Conservation (phyloP, 495 filamentous ascomycete genomes). For the Penicillium arizonense region DNA sequence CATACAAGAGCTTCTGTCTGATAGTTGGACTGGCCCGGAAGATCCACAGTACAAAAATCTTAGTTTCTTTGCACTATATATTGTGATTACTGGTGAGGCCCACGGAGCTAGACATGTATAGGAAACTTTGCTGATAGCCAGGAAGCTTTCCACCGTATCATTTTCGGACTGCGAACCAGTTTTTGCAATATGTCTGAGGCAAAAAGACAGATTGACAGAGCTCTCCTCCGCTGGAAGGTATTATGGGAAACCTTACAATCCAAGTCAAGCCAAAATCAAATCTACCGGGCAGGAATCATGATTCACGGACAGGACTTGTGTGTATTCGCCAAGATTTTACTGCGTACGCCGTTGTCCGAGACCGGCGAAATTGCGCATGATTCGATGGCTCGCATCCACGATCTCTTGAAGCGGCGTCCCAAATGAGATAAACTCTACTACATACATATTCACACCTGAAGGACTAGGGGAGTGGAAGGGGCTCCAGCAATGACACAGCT, state of each 20-base stretch:
- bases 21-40: constrained; percentile 4
- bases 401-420: constrained; percentile 5
- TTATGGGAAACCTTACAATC: constrained; percentile 10
- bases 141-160: constrained; percentile 13
- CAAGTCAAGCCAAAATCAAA: constrained; percentile 5
- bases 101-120: too few relatives aligned
- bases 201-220: constrained; percentile 7
- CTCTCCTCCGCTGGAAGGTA: constrained; percentile 9
- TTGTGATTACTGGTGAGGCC: constrained; percentile 10
- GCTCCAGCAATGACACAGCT: too few relatives aligned
- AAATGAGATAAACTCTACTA: neutral
- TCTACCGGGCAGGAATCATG: constrained; percentile 16
- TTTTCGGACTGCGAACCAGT: constrained; percentile 6
- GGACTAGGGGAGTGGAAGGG: too few relatives aligned
- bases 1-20: constrained; percentile 7
- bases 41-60: constrained; percentile 5
- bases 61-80: constrained; percentile 12
- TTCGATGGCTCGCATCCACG: constrained; percentile 13
- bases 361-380: constrained; percentile 12
- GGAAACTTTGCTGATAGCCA: neutral
- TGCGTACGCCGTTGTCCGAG: constrained; percentile 8
- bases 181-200: neutral
- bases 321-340: constrained; percentile 7
- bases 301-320: constrained; percentile 15
- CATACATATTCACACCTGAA: neutral